phyloP scores from a whole-genome alignment of 2,329 filamentous ascomycete species.

The Monilinia aucupariae region DNA sequence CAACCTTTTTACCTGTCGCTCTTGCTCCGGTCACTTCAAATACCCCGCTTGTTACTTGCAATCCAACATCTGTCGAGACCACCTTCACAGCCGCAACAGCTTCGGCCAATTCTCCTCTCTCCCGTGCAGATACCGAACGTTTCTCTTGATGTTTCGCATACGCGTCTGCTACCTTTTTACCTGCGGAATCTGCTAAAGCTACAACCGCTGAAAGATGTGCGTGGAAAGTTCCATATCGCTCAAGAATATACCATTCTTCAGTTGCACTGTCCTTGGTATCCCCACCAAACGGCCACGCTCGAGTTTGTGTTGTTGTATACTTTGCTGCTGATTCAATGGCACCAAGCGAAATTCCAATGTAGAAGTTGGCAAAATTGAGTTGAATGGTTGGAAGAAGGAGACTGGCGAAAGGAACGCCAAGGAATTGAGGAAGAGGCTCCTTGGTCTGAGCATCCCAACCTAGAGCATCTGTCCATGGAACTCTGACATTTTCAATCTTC shows the following conservation, averaged over 20 bases:
- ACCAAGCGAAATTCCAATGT: slow-evolving; percentile 57
- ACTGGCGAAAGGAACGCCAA: slow-evolving; percentile 50
- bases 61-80: slow-evolving; percentile 53
- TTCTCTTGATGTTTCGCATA: slow-evolving; percentile 41
- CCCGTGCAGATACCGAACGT: slow-evolving; percentile 44
- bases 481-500: slow-evolving; percentile 51
- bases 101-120: slow-evolving; percentile 56
- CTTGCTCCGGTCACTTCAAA: slow-evolving; percentile 60
- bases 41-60: slow-evolving; percentile 54
- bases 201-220: slow-evolving; percentile 57
- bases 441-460: slow-evolving; percentile 52
- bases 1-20: slow-evolving; percentile 52
- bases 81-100: slow-evolving; percentile 59
- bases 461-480: slow-evolving; percentile 55
- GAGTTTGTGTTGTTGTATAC: slow-evolving; percentile 52
- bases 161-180: slow-evolving; percentile 43
- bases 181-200: slow-evolving; percentile 53
- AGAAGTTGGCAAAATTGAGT: slow-evolving; percentile 62
- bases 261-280: slow-evolving; percentile 53
- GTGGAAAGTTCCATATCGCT: slow-evolving; percentile 58
- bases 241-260: slow-evolving; percentile 62
- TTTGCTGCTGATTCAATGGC: slow-evolving; percentile 49
- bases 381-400: slow-evolving; percentile 60
- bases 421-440: slow-evolving; percentile 44
- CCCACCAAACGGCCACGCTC: slow-evolving; percentile 59